These are phyloP conservation scores for Gigaspora rosea DNA, from an alignment of 192 early-diverging fungal species.

Conservation along the genomic window DNA sequence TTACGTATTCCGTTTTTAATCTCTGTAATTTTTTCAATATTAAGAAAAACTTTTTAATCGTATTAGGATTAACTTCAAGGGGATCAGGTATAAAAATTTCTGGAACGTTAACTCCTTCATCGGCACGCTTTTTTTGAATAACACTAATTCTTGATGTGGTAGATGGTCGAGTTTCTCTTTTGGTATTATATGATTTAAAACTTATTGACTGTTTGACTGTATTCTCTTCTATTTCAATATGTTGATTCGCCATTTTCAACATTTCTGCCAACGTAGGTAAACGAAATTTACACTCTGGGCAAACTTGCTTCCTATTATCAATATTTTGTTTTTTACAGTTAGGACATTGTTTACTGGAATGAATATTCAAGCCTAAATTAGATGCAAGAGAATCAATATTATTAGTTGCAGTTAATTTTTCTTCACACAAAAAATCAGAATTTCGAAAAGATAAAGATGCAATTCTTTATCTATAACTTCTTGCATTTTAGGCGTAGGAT, in stretches of 20 bases:
- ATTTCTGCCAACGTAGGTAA: no score
- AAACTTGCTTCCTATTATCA: no score
- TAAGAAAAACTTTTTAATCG: slow-evolving; percentile 11
- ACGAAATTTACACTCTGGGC: no score
- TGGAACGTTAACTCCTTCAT: slow-evolving; percentile 10
- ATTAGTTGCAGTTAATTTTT: slow-evolving; percentile 28
- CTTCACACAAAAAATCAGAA: slow-evolving; percentile 7
- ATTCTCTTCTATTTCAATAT: neutral
- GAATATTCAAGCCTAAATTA: neutral
- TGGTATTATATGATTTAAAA: slow-evolving; percentile 9
- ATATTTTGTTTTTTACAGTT: slow-evolving; percentile 14
- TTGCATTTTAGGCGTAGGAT: no score
- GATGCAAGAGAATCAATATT: slow-evolving; percentile 6
- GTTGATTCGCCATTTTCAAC: slow-evolving; percentile 2
- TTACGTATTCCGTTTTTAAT: slow-evolving; percentile 20
- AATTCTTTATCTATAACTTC: no score
- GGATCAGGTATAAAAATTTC: no score
- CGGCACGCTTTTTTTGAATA: neutral
- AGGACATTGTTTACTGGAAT: neutral
- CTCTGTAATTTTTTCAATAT: slow-evolving; percentile 21
- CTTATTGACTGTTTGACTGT: neutral
- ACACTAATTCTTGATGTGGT: neutral
- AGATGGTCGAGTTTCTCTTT: neutral
- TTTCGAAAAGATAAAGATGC: slow-evolving; percentile 17
- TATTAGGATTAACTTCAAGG: slow-evolving; percentile 19